Base-by-base conservation (phyloP, 1,284 basidiomycete genomes). In the Rhizopogon hawkerae region DNA sequence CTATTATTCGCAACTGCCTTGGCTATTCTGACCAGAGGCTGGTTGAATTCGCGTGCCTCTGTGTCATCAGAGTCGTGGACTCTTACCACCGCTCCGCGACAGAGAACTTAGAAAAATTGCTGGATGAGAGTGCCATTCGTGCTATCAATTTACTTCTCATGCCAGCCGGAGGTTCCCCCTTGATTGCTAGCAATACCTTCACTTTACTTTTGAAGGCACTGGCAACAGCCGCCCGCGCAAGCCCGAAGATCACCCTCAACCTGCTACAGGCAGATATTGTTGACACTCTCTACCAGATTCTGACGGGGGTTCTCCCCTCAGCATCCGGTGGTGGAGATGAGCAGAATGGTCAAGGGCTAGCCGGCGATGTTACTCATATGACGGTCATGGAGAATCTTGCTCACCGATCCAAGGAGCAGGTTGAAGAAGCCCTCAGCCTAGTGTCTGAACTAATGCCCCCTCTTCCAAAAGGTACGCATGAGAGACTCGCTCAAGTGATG, bases 331-430 rank as follows among this genome's bases (percentile, higher is more conserved):
- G 67, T 34, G 75, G 74, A 33, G 71, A 76, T 38, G 85, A 86
- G 58, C 80, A 87, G 61, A 70, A 69, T 18, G 81, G 83, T 1
- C 88, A 91, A 64, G 88, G 88, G 7, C 69, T 92, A 1, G 88
- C 87, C 24, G 89, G 88, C 33, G 88, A 90, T 18, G 67, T 93
- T 5, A 89, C 89, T 3, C 94, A 98, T 65, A 94, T 98, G 90
- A 89, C 91, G 5, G 90, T 98, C 33, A 90, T 98, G 81, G 92
- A 98, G 69, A 98, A 95, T 64, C 73, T 98, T 33, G 92, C 93
- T 0, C 92, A 97, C 65, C 79, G 93, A 35, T 90, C 95, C 8
- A 98, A 98, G 70, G 95, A 98, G 57, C 93, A 96, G 65, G 81
- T 97, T 5, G 92, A 96, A 67, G 93, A 97, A 68, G 84, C 89